Evolutionary conservation across 208 protist genomes (phyloP).

Genomic region (Acanthamoeba royreba): DNA sequence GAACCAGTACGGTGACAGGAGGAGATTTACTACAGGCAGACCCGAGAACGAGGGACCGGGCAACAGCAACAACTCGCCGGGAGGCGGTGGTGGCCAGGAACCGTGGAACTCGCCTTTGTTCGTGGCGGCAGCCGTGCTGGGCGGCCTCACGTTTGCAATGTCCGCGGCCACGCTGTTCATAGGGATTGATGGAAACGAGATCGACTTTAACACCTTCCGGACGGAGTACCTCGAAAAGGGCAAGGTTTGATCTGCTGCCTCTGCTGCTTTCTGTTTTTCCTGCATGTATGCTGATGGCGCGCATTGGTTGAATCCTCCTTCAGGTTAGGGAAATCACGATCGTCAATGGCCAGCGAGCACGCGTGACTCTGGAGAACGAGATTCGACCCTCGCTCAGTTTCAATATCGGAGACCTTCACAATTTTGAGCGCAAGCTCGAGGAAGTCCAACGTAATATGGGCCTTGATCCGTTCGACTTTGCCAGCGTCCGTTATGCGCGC

Average conservation of each 20-base stretch:
- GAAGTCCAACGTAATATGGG: conserved; percentile 62
- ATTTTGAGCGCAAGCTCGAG: conserved; percentile 62
- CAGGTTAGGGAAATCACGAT: background rate
- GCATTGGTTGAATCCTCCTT: background rate
- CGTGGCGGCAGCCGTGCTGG: background rate
- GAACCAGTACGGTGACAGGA: background rate
- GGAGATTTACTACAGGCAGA: background rate
- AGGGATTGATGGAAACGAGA: background rate
- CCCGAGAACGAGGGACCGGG: background rate
- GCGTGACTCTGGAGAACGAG: background rate
- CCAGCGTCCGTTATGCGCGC: conserved; percentile 51
- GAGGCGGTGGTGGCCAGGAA: background rate
- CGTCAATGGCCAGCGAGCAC: background rate
- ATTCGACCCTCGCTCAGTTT: background rate
- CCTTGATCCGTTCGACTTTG: conserved; percentile 50
- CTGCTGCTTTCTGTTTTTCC: background rate
- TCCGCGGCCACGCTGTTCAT: background rate
- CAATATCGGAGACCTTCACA: background rate
- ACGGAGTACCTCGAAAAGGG: background rate
- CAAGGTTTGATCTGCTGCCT: background rate
- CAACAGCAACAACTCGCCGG: background rate
- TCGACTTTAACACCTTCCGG: conserved; percentile 18
- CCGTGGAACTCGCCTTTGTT: background rate
- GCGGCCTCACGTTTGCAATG: background rate
- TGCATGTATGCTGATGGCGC: background rate